A percentile compares a stretch with the other conserved stretches of the same genome.
Conservation (phyloP, 2,329 filamentous ascomycete species). For the Aureobasidium pullulans region DNA sequence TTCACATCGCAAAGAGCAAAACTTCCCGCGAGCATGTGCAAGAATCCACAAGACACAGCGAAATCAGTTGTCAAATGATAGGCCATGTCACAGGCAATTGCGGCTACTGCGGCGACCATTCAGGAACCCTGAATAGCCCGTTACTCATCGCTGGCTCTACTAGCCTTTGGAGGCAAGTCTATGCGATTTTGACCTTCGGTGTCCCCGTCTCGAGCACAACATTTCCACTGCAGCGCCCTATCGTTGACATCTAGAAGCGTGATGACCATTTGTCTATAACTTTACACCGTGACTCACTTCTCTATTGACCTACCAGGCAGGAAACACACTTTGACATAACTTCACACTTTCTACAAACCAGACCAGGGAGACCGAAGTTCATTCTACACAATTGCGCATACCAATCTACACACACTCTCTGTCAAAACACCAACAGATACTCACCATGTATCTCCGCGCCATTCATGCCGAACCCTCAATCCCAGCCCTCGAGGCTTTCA, state of each 20-base stretch:
- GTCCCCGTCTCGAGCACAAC: not conserved
- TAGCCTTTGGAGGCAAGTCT: not conserved
- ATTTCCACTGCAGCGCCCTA: not conserved
- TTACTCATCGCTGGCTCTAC: not conserved
- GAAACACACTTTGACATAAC: not conserved
- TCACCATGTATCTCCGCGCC: slow-evolving; percentile 50
- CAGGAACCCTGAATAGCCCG: not conserved
- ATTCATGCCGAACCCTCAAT: slow-evolving; percentile 47
- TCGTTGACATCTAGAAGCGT: not conserved
- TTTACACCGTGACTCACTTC: not conserved
- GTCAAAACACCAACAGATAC: not conserved
- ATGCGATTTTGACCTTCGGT: not conserved
- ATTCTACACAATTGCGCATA: not conserved
- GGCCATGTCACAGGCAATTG: not conserved
- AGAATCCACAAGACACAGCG: not conserved
- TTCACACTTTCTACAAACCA: not conserved
- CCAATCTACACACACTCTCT: not conserved
- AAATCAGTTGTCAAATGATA: not conserved
- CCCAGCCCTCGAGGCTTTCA: slow-evolving; percentile 40
- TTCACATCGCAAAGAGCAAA: not conserved
- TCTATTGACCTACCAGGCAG: not conserved
- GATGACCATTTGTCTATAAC: not conserved
- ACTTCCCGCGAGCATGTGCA: not conserved
- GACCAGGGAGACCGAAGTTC: too few species aligned
- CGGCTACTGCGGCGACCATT: not conserved